phyloP scores from a whole-genome alignment of 176 grass and related monocot species.

The Ampelocalamus luodianensis region DNA sequence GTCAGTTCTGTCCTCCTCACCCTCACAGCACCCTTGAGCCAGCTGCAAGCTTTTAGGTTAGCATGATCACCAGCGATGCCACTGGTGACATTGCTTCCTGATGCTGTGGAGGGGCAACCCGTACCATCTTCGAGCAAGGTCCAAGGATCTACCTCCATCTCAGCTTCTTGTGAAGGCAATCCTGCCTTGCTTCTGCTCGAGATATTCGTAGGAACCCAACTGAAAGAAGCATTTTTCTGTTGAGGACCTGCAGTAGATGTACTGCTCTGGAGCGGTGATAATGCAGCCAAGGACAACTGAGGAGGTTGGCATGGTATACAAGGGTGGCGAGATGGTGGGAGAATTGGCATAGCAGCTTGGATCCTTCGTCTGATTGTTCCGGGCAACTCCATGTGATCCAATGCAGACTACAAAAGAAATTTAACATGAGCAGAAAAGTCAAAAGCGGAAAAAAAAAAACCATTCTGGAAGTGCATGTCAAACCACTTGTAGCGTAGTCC shows the following conservation, averaged over 20 bases:
- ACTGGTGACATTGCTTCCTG: conserved; percentile 52
- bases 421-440: background rate
- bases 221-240: conserved; percentile 50
- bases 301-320: conserved; percentile 69
- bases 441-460: background rate
- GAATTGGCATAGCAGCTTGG: conserved; percentile 86
- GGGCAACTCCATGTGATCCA: conserved; percentile 89
- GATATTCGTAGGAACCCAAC: conserved; percentile 61
- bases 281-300: conserved; percentile 57
- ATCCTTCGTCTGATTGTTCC: conserved; percentile 75
- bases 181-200: conserved; percentile 63
- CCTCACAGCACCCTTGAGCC: conserved; percentile 96
- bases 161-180: conserved; percentile 61
- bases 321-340: conserved; percentile 60
- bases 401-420: conserved; percentile 56
- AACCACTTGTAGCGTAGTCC: background rate
- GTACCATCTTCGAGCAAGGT: conserved; percentile 92
- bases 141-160: conserved; percentile 95
- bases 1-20: conserved; percentile 89
- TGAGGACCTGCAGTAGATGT: conserved; percentile 52
- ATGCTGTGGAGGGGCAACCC: conserved; percentile 54
- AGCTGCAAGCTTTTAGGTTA: conserved; percentile 85
- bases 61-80: conserved; percentile 60
- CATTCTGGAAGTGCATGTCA: background rate
- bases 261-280: conserved; percentile 56